Evolutionary conservation across 2,329 filamentous ascomycete genomes (phyloP).

Genomic region (Neurospora sp.): DNA sequence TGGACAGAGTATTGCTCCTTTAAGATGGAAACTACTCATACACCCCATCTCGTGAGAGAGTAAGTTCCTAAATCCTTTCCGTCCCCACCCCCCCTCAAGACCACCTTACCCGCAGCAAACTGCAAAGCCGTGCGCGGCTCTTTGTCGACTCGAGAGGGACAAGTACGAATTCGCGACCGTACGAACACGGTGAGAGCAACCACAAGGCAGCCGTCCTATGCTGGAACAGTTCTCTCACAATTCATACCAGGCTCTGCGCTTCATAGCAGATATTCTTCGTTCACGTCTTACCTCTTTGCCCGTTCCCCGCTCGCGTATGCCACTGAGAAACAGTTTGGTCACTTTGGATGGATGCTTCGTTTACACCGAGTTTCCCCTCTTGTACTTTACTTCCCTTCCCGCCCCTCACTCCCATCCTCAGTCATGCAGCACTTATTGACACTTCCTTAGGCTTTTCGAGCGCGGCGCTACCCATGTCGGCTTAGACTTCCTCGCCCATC

Average conservation of each 20-base stretch:
- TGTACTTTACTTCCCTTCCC: slow-evolving; percentile 52
- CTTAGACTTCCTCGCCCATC: slow-evolving; percentile 86
- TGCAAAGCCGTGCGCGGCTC: slow-evolving; percentile 32
- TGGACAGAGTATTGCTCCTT: slow-evolving; percentile 98
- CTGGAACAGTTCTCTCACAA: slow-evolving; percentile 56
- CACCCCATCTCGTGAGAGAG: slow-evolving; percentile 94
- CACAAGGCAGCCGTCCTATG: slow-evolving; percentile 40
- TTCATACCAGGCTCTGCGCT: slow-evolving; percentile 53
- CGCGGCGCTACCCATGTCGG: slow-evolving; percentile 77
- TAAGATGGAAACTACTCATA: slow-evolving; percentile 96
- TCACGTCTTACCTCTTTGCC: slow-evolving; percentile 25
- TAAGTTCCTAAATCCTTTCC: slow-evolving; percentile 73
- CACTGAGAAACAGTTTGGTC: slow-evolving; percentile 24
- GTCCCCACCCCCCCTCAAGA: slow-evolving; percentile 50
- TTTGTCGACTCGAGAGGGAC: slow-evolving; percentile 21
- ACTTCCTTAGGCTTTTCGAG: slow-evolving; percentile 70
- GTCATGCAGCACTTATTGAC: slow-evolving; percentile 20
- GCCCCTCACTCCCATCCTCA: slow-evolving; percentile 21
- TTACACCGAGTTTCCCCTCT: slow-evolving; percentile 43
- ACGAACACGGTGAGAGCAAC: slow-evolving; percentile 61
- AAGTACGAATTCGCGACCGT: slow-evolving; percentile 17
- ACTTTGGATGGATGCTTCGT: slow-evolving; percentile 41
- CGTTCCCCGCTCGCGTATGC: slow-evolving; percentile 25
- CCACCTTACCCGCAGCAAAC: slow-evolving; percentile 31
- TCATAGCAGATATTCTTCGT: slow-evolving; percentile 25